Evolutionary conservation across 768 basidiomycete species (phyloP), one percentile per base, ranked within the genome.

Genomic region (Rhodosporidiobolus odoratus): DNA sequence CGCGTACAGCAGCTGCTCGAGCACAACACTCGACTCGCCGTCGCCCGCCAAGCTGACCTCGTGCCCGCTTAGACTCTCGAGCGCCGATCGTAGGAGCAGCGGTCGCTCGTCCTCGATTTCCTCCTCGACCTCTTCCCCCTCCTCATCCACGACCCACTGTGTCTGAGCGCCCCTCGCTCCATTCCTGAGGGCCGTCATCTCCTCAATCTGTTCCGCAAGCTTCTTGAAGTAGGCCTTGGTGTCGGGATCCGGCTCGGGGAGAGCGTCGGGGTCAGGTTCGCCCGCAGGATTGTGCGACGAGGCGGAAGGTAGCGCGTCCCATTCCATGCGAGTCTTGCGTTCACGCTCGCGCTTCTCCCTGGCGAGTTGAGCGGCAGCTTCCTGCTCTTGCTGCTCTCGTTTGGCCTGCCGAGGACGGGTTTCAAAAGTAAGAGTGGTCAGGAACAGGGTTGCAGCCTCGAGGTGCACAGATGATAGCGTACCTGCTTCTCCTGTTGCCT

Each of bases 31-130:
- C 76, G 92, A 94, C 69, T 98, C 93, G 9, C 91, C 90, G 79
- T 99, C 96, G 1, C 93, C 93, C 0, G 92, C 87, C 17, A 96
- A 85, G 69, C 89, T 87, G 61, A 88, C 88, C 80, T 98, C 96
- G 79, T 95, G 92, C 9, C 85, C 88, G 32, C 84, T 83, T 85
- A 96, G 89, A 76, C 96, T 91, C 25, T 84, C 83, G 37, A 98
- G 81, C 27, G 92, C 91, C 2, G 92, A 89, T 37, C 88, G 81
- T 63, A 95, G 85, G 75, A 95, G 90, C 67, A 89, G 80, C 27
- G 86, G 85, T 62, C 87, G 84, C 76, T 90, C 92, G 58, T 77
- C 76, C 27, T 75, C 73, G 37, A 66, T 60, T 27, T 75, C 68
- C 57, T 75, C 72, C 56, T 74, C 73, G 34, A 65, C 68, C 27